phyloP scores from a whole-genome alignment of 2,329 filamentous ascomycete genomes.

The Lachnellula arida region DNA sequence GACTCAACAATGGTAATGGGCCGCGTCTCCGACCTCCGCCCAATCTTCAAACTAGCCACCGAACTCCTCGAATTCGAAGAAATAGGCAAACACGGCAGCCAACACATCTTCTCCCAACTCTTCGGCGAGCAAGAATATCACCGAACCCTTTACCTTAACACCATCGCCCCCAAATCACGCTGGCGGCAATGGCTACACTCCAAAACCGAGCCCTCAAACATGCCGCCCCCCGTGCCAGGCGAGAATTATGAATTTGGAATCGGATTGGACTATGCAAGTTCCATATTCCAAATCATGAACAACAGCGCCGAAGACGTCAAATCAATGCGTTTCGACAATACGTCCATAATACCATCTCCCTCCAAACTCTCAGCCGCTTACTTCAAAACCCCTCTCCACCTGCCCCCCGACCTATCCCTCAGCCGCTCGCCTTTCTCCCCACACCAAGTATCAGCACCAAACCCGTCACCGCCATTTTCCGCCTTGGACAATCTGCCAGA shows the following conservation, averaged over 20 bases:
- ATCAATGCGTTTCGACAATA: constrained; percentile 17
- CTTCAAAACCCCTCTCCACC: constrained; percentile 10
- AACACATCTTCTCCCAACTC: constrained; percentile 41
- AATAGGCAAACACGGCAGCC: constrained; percentile 1
- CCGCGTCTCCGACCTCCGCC: constrained; percentile 42
- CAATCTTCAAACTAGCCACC: constrained; percentile 37
- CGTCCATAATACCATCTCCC: constrained; percentile 6
- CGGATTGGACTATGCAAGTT: constrained; percentile 20
- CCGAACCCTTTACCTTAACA: constrained; percentile 24
- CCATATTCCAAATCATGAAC: constrained; percentile 21
- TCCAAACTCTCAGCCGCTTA: constrained; percentile 4
- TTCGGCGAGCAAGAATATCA: constrained; percentile 49
- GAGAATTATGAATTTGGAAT: constrained; percentile 21
- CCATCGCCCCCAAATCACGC: neutral
- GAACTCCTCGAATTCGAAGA: constrained; percentile 12
- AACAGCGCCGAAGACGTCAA: constrained; percentile 15
- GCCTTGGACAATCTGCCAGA: constrained; percentile 12
- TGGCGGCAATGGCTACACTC: constrained; percentile 29
- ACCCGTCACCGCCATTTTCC: constrained; percentile 1
- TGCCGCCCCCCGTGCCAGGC: neutral
- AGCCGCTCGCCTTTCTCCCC: constrained; percentile 10
- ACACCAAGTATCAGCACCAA: neutral
- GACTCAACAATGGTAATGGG: constrained; percentile 47
- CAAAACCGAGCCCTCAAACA: neutral
- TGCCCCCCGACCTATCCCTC: constrained; percentile 15